Evolutionary conservation across 2,329 filamentous ascomycete genomes (phyloP), one percentile per base, ranked within the genome.

Genomic region (Colletotrichum sp.): DNA sequence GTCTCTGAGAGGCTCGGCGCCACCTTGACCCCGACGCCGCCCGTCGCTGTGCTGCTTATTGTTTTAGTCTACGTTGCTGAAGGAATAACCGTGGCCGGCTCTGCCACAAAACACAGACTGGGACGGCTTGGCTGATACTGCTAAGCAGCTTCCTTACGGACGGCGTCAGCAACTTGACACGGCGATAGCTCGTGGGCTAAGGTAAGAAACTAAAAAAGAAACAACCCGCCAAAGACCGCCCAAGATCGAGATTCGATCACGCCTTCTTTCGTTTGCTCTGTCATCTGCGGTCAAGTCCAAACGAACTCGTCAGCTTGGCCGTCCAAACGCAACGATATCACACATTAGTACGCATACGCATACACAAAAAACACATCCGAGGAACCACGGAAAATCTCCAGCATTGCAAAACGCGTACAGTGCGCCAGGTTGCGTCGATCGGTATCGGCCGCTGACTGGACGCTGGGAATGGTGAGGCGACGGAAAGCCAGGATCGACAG

Each of bases 81-180:
- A 65, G 64, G 21, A 65, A 48, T 48, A n/a, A 48, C 38, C 38
- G 21, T 36, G 10, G 30, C 52, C 48, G 43, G 30, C 32, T 24
- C 15, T 64, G 28, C 30, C 38, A 61, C 38, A 32, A 64, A 74
- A 36, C 32, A n/a, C 30, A 30, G 38, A 26, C 26, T 38, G 72
- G 55, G 52, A 72, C 61, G 26, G 21, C 73, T 73, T 73, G 73
- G 70, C 73, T 68, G 69, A 64, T 73, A 60, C 63, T 72, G 16
- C 70, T 75, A 67, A 43, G 32, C 66, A 26, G 38, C 60, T 64
- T 36, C 32, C 60, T 24, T 36, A 15, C 38, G 34, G 21, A 57
- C 18, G 55, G 63, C 38, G 64, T 63, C 28, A 55, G 61, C 55
- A 72, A 57, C n/a, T 57, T 67, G 63, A 64, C 52, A 57, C 69